These are phyloP conservation scores for Beauveria pseudobassiana DNA, from an alignment of 2,329 filamentous ascomycete species.

Conservation along the genomic window DNA sequence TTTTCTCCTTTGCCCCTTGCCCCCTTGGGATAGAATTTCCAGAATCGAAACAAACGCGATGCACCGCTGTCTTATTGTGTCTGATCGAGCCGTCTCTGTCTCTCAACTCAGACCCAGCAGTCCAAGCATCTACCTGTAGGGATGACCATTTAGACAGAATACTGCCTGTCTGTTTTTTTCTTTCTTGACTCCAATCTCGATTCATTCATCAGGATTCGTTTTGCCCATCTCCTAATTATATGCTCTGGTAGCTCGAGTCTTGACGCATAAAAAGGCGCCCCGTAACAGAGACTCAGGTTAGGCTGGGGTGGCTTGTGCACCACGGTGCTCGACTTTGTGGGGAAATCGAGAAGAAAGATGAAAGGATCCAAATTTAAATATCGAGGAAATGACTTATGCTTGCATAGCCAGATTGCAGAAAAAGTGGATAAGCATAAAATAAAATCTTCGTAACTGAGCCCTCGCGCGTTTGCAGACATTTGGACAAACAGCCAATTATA, in stretches of 20 bases:
- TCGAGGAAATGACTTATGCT: background rate
- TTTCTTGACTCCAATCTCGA: background rate
- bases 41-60: background rate
- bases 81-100: background rate
- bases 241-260: too few species aligned
- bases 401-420: background rate
- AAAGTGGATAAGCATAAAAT: background rate
- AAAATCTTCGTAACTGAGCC: background rate
- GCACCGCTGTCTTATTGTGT: conserved; percentile 3
- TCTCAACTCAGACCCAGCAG: background rate
- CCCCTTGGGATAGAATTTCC: background rate
- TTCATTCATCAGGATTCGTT: background rate
- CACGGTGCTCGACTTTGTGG: background rate
- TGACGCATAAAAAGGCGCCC: background rate
- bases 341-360: background rate
- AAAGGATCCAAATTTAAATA: background rate
- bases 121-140: background rate
- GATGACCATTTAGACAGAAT: background rate
- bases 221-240: background rate
- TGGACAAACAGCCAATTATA: background rate
- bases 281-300: background rate
- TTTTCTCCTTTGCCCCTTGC: background rate
- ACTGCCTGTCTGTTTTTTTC: background rate
- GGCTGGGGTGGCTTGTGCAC: background rate
- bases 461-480: background rate